These are phyloP conservation scores for Chrysosporium queenslandicum DNA, from an alignment of 2,329 filamentous ascomycete genomes.

Conservation along the genomic window DNA sequence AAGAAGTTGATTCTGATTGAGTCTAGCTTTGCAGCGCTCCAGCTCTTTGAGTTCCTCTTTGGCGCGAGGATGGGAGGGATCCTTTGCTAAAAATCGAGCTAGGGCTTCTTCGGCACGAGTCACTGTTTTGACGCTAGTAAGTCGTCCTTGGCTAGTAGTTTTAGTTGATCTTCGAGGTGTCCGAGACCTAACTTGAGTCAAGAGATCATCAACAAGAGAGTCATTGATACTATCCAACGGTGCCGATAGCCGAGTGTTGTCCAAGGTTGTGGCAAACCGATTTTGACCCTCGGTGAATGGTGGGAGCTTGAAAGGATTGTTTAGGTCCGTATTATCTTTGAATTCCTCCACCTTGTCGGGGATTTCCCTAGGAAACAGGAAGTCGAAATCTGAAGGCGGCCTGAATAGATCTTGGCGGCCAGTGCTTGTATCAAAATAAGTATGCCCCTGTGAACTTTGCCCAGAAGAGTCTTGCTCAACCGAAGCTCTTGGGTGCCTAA, in stretches of 20 bases:
- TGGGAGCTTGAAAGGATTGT: neutral
- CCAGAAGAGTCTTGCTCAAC: neutral
- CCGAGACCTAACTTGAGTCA: neutral
- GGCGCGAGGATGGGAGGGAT: neutral
- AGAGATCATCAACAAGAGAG: neutral
- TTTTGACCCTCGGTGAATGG: no score
- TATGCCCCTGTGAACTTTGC: neutral
- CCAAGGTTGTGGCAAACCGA: no score
- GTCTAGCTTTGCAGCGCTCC: constrained; percentile 5
- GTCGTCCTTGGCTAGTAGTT: neutral
- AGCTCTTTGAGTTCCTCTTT: constrained; percentile 7
- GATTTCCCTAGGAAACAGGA: constrained; percentile 1
- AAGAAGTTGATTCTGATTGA: neutral
- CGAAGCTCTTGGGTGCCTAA: neutral
- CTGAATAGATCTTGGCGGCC: neutral
- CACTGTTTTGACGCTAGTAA: neutral
- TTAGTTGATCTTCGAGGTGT: neutral
- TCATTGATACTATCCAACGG: no score
- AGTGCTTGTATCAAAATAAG: neutral
- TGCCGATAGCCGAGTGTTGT: no score
- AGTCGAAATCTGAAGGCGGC: neutral
- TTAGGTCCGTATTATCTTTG: neutral
- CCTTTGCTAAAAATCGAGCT: constrained; percentile 1
- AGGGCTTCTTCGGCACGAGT: constrained; percentile 1
- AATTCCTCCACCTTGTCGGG: neutral